A percentile compares a stretch with the other conserved stretches of the same genome.
These are phyloP conservation scores for Miamiensis avidus DNA, from an alignment of 169 alveolate genomes.

Conservation along the genomic window DNA sequence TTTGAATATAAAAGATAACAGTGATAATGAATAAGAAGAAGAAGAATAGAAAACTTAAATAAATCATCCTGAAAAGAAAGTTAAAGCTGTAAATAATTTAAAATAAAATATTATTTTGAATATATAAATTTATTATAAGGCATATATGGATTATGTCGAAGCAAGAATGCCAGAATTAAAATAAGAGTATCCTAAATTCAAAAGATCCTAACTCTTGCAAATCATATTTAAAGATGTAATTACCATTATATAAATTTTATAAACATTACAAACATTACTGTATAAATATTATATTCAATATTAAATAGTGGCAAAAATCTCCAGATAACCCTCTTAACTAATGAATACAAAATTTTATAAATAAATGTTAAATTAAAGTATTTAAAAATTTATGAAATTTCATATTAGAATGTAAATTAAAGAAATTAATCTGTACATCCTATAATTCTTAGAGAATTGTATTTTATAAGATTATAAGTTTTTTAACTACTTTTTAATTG, in stretches of 20 bases:
- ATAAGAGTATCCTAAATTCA: neutral
- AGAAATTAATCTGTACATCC: neutral
- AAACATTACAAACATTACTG: too few relatives aligned
- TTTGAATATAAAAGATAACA: neutral
- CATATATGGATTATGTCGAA: neutral
- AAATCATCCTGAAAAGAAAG: neutral
- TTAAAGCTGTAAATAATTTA: neutral
- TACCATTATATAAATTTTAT: too few relatives aligned
- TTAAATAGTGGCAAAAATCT: neutral
- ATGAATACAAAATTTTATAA: neutral
- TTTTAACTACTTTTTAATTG: too few relatives aligned
- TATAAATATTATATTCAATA: too few relatives aligned
- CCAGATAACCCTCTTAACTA: neutral
- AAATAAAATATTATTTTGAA: too few relatives aligned
- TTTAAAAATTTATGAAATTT: too few relatives aligned
- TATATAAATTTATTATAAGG: neutral
- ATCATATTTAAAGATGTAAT: neutral
- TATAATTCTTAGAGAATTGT: too few relatives aligned
- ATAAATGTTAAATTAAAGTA: too few relatives aligned
- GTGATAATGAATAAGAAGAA: neutral
- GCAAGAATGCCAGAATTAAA: neutral
- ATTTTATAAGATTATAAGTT: too few relatives aligned
- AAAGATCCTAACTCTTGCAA: neutral
- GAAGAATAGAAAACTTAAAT: neutral
- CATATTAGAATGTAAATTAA: neutral